Base-by-base conservation (phyloP, 495 filamentous ascomycete species). In the Tuber microsphaerosporum region DNA sequence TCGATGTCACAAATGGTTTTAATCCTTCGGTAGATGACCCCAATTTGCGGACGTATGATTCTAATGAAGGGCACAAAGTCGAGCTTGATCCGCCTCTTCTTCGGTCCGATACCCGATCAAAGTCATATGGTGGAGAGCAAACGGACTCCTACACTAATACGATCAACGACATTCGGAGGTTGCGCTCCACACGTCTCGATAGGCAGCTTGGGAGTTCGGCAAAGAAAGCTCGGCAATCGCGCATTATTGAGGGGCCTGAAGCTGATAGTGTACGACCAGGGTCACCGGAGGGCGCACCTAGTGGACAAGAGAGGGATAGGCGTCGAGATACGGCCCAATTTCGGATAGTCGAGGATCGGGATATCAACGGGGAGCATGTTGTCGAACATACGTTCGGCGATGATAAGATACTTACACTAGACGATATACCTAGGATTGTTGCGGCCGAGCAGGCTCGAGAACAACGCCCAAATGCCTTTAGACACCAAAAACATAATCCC, bases 351-450 rank as follows among this genome's bases (percentile, higher is more conserved):
- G 93, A 97, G 82, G 94, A 97, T 80, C 89, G 89, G 61, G 92
- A 94, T 77, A 87, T 86, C 48, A 90, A 90, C 75, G 89, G 90
- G 42, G 92, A 94, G 61, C 86, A 88, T n/a, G 88, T 89, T 37
- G 90, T 89, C 39, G 91, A 93, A 73, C 86, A 93, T 76, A 92
- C 92, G 70, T 92, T 99, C 78, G 93, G 92, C n/a, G 89, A 92
- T 78, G 91, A 94, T 75, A 93, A 97, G 85, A 92, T 93, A 20
- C 86, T 98, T 46, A 97, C 94, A 8, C 86, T 99, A 74, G 95
- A 98, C 83, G 95, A 99, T 82, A 97, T 99, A 76, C 94, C 95
- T n/a, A 88, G 94, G 76, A 96, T 99, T 77, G 93, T 97, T 68
- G 95, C 95, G 3, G 93, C 94, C 14, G 93, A 97, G 80, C 95